These are phyloP conservation scores for Fistulinella prunicolor DNA, from an alignment of 768 basidiomycete species.

Conservation along the genomic window DNA sequence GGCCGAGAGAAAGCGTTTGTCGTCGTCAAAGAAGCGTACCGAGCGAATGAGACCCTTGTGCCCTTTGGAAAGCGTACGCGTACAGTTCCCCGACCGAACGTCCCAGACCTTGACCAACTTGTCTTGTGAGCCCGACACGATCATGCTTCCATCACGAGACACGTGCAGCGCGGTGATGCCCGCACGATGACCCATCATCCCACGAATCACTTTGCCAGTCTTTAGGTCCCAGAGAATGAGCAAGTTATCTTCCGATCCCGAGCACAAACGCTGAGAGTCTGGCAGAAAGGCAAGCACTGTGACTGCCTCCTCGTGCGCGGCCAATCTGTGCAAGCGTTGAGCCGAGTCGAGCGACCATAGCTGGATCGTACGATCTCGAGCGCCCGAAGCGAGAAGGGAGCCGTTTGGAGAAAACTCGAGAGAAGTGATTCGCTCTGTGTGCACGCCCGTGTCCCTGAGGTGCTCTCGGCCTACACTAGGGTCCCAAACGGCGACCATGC, in stretches of 20 bases:
- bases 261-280: slow-evolving; percentile 14
- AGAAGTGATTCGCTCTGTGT: slow-evolving; percentile 6
- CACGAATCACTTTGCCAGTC: not conserved
- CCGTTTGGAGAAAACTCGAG: slow-evolving; percentile 13
- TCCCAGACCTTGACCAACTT: slow-evolving; percentile 21
- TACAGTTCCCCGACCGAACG: slow-evolving; percentile 4
- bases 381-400: slow-evolving; percentile 7
- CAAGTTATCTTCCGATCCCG: slow-evolving; percentile 18
- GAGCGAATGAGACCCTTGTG: slow-evolving; percentile 1
- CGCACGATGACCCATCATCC: slow-evolving; percentile 18
- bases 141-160: slow-evolving; percentile 14
- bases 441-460: slow-evolving; percentile 3
- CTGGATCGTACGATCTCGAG: slow-evolving; percentile 9
- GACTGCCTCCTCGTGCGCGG: slow-evolving; percentile 12
- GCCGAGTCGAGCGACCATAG: slow-evolving; percentile 16
- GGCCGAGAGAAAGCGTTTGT: slow-evolving; percentile 4
- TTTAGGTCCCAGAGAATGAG: slow-evolving; percentile 17
- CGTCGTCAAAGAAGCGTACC: slow-evolving; percentile 9
- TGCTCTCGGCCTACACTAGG: slow-evolving; percentile 10
- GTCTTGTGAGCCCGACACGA: slow-evolving; percentile 19
- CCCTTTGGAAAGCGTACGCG: slow-evolving; percentile 8
- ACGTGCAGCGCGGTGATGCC: slow-evolving; percentile 12
- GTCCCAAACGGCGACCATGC: slow-evolving; percentile 14
- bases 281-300: slow-evolving; percentile 9
- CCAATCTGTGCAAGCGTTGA: slow-evolving; percentile 1